A percentile compares a stretch with the other conserved stretches of the same genome.
Conservation (phyloP, 2,329 filamentous ascomycete genomes). For the Geosmithia morbida region DNA sequence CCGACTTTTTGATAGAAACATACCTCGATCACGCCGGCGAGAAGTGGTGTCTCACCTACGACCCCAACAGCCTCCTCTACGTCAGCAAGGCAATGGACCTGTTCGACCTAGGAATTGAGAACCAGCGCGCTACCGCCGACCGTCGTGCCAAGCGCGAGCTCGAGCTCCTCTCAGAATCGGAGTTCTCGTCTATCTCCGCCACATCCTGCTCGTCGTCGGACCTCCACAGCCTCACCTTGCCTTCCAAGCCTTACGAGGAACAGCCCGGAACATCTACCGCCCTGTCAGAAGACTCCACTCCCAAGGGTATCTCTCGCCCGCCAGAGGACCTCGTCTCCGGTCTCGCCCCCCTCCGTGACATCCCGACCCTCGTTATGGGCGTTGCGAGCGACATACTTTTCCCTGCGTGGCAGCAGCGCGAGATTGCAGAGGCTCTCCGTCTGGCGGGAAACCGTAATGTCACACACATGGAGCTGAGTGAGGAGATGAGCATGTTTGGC, state of each 20-base stretch:
- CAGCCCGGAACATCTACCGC: conserved; percentile 32
- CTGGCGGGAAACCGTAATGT: conserved; percentile 68
- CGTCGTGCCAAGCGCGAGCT: conserved; percentile 47
- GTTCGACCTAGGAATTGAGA: conserved; percentile 71
- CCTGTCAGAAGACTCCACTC: conserved; percentile 9
- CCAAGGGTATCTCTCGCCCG: conserved; percentile 32
- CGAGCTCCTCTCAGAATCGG: conserved; percentile 25
- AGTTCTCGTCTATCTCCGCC: conserved; percentile 35
- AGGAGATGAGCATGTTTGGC: conserved; percentile 88
- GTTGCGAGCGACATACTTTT: conserved; percentile 95
- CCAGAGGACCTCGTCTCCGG: conserved; percentile 71
- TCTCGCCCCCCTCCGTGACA: conserved; percentile 55
- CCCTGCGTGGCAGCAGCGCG: conserved; percentile 93
- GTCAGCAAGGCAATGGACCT: conserved; percentile 98
- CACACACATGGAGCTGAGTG: conserved; percentile 78
- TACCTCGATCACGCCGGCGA: conserved; percentile 97
- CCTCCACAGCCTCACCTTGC: conserved; percentile 56
- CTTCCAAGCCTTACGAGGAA: conserved; percentile 75
- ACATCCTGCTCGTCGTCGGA: conserved; percentile 35
- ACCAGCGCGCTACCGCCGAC: conserved; percentile 47
- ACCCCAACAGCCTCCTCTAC: conserved; percentile 89
- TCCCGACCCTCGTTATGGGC: conserved; percentile 77
- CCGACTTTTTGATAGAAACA: conserved; percentile 94
- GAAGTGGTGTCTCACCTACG: conserved; percentile 95
- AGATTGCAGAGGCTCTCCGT: conserved; percentile 74